Base-by-base conservation (phyloP, 192 early-diverging fungal species). In the Borealophlyctis nickersoniae region DNA sequence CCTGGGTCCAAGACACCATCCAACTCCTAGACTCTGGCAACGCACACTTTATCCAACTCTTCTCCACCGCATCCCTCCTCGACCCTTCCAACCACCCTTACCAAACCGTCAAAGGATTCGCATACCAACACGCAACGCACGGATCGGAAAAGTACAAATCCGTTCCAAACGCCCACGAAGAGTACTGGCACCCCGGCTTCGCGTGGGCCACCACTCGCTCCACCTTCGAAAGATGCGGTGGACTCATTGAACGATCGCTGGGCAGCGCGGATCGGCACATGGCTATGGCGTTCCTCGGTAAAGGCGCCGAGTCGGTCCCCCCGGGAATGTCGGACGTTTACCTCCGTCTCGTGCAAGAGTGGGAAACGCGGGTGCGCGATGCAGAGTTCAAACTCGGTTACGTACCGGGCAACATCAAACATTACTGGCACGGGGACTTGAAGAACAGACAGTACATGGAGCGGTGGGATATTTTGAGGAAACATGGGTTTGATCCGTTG, bases 101-200 rank as follows among this genome's bases (percentile, higher is more conserved):
- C 39, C 39, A 45, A 45, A 45, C 39, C 23, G 63, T 65, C 33
- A 65, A 65, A 54, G 7, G 16, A 7, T 65, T 65, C 34, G 63
- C 22, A 7, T 65, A 65, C 36, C 63, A 65, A 28, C 3, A 45
- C 39, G 3, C 63, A 11, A 22, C n/a, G 5, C 23, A 0, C 14
- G 19, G 39, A 7, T 19, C 39, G 19, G 19, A 61, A 19, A 28
- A 28, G 19, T 65, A 65, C 63, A 62, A 62, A 34, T 29, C n/a
- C 54, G 7, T 14, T 23, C 4, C 4, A 16, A 65, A 65, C 26
- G 11, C 9, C 4, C 4, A 65, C 26, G 14, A 14, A 13, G 63
- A 65, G 63, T 65, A 65, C 35, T 65, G 63, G 63, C 63, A 65
- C 58, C 63, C 63, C 9, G 63, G 63, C 19, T 65, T 65, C 30